Base-by-base conservation (phyloP, 2,329 filamentous ascomycete genomes). In the Pestalotiopsis sp. region DNA sequence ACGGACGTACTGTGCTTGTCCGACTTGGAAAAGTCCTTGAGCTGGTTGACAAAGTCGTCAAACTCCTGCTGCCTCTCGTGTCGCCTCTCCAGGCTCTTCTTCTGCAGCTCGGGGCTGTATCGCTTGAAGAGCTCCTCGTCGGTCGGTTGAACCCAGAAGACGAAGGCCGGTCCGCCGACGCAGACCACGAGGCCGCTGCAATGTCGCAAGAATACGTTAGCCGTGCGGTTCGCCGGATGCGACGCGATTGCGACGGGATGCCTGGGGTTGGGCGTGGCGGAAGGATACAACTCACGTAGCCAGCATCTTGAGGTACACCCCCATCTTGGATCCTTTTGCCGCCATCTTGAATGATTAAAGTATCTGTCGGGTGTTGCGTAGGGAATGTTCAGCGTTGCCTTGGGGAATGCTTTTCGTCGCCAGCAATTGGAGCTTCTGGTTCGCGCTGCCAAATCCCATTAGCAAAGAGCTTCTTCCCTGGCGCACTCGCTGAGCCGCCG, bases 31-130 rank as follows among this genome's bases (percentile, higher is more conserved):
- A 95, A 93, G 75, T 95, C 89, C 85, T 97, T 98, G 78, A 99
- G 81, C 75, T 91, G 90, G 63, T 78, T 87, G 36, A 98, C 92
- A 77, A 97, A 98, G 68, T 94, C 88, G 77, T 98, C 93, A 75
- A 97, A 97, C 69, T 98, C 94, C 80, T 95, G 87, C 77, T 96
- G 90, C 70, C 88, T 88, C 78, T 92, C 89, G 68, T 91, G 86
- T 20, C 94, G 88, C 69, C 91, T 88, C 80, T 95, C 94, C n/a
- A 97, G 83, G 71, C 93, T 94, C 77, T 92, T 89, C 80, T 93
- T 93, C 78, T 96, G 93, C n/a, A 99, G 87, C 41, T 98, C 96
- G 0, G 95, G 95, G 80, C 95, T 98, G 84, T 98, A 98, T 81
- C 87, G 90, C 83, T 93, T 86, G 85, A 97, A 94, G 57, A 99